phyloP scores from a whole-genome alignment of 177 flowering plant genomes.

The Telopea speciosissima region DNA sequence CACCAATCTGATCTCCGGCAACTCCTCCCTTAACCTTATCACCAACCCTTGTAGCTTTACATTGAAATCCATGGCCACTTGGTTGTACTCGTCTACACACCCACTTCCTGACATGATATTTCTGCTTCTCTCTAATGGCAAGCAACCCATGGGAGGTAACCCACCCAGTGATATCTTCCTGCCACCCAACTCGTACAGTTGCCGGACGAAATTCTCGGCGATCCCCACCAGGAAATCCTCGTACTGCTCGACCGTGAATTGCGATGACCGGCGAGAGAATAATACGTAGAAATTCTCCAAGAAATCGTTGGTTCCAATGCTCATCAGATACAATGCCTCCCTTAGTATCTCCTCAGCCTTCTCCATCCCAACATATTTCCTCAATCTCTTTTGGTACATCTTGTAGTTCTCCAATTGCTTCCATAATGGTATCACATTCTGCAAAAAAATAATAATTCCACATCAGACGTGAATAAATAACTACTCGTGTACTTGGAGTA shows the following conservation, averaged over 20 bases:
- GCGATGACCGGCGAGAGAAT: constrained; percentile 23
- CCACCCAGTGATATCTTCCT: constrained; percentile 54
- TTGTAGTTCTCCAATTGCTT: constrained; percentile 51
- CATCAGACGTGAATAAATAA: too few relatives aligned
- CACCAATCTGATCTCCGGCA: constrained; percentile 38
- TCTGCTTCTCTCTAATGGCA: constrained; percentile 66
- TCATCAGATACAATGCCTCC: constrained; percentile 42
- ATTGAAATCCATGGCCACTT: constrained; percentile 51
- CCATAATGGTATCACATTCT: constrained; percentile 61
- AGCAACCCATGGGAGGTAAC: constrained; percentile 62
- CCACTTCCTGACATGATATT: constrained; percentile 24
- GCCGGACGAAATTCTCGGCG: constrained; percentile 30
- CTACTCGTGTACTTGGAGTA: too few relatives aligned
- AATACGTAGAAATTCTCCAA: constrained; percentile 46
- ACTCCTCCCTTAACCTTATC: constrained; percentile 26
- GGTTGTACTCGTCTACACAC: constrained; percentile 51
- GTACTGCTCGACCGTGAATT: constrained; percentile 29
- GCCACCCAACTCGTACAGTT: constrained; percentile 45
- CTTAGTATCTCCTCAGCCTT: constrained; percentile 21
- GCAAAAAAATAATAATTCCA: background rate
- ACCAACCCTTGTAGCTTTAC: constrained; percentile 34
- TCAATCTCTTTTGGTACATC: constrained; percentile 35
- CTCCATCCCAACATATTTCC: constrained; percentile 22
- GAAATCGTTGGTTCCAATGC: constrained; percentile 64
- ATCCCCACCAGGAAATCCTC: constrained; percentile 33